These are phyloP conservation scores for Psilocybe sp. DNA, from an alignment of 768 basidiomycete species.

Conservation along the genomic window DNA sequence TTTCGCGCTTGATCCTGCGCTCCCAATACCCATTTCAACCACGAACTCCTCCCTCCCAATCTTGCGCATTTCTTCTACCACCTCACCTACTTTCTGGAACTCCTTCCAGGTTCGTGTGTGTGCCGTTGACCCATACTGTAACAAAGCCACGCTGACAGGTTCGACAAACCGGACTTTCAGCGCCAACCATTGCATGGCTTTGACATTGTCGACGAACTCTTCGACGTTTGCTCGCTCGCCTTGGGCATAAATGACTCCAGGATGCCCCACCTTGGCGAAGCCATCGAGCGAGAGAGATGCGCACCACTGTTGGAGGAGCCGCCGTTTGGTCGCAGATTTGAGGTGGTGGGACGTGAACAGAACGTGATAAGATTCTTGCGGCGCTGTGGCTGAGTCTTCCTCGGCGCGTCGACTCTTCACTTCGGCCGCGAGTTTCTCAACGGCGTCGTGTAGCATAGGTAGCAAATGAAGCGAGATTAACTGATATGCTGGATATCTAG, in stretches of 20 bases:
- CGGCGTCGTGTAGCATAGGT: constrained; percentile 48
- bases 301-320: constrained; percentile 54
- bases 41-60: constrained; percentile 55
- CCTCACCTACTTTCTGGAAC: constrained; percentile 67
- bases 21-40: constrained; percentile 66
- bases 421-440: constrained; percentile 1
- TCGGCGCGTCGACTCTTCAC: background rate
- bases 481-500: constrained; percentile 62
- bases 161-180: constrained; percentile 62
- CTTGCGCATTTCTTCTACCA: constrained; percentile 62
- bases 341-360: constrained; percentile 76
- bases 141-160: constrained; percentile 22
- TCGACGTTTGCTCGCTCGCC: constrained; percentile 50
- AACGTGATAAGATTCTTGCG: constrained; percentile 42
- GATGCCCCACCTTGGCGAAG: constrained; percentile 75
- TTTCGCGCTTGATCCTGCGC: constrained; percentile 17
- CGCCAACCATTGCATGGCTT: constrained; percentile 79
- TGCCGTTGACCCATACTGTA: background rate
- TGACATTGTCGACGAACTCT: constrained; percentile 65
- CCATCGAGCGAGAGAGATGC: constrained; percentile 52
- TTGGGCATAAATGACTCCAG: constrained; percentile 73
- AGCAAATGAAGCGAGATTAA: constrained; percentile 56
- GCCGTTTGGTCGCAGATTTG: constrained; percentile 60
- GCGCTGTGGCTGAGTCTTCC: constrained; percentile 6
- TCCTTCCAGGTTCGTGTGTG: constrained; percentile 47